Percentiles rank a stretch among this genome's conserved stretches.
Conservation (phyloP, 1,284 basidiomycete species). For the Mycena sp. region DNA sequence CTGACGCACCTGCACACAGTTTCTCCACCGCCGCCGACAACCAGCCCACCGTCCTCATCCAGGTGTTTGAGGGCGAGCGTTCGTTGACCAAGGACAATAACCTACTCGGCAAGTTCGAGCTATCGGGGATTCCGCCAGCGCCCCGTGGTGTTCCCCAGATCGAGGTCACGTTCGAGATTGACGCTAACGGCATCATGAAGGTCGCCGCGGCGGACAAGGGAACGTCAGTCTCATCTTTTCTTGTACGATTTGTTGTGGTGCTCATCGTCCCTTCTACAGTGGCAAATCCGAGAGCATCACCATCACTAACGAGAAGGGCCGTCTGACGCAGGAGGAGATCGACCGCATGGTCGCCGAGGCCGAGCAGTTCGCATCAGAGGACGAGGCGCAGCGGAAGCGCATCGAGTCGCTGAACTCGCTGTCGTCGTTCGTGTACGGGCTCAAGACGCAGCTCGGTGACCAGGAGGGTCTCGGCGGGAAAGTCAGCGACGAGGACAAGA, state of each 20-base stretch:
- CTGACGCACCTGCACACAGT: conserved; percentile 43
- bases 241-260: not conserved
- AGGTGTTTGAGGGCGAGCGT: conserved; percentile 95
- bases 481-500: conserved; percentile 88
- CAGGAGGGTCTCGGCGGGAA: conserved; percentile 92
- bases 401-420: conserved; percentile 88
- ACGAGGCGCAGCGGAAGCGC: conserved; percentile 88
- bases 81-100: conserved; percentile 98
- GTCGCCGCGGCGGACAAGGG: conserved; percentile 92
- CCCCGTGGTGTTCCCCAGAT: conserved; percentile 96
- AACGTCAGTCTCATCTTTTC: conserved; percentile 63
- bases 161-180: conserved; percentile 95
- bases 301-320: conserved; percentile 89
- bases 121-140: conserved; percentile 91
- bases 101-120: conserved; percentile 96
- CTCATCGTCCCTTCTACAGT: conserved; percentile 45
- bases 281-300: conserved; percentile 91
- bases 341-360: conserved; percentile 93
- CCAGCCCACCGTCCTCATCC: conserved; percentile 91
- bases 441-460: conserved; percentile 90
- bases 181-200: conserved; percentile 93
- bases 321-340: conserved; percentile 87
- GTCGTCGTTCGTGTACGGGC: conserved; percentile 81
- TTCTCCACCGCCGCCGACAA: conserved; percentile 98
- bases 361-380: conserved; percentile 88